Evolutionary conservation across 2,329 filamentous ascomycete genomes (phyloP).

Genomic region (Epichloe typhina): DNA sequence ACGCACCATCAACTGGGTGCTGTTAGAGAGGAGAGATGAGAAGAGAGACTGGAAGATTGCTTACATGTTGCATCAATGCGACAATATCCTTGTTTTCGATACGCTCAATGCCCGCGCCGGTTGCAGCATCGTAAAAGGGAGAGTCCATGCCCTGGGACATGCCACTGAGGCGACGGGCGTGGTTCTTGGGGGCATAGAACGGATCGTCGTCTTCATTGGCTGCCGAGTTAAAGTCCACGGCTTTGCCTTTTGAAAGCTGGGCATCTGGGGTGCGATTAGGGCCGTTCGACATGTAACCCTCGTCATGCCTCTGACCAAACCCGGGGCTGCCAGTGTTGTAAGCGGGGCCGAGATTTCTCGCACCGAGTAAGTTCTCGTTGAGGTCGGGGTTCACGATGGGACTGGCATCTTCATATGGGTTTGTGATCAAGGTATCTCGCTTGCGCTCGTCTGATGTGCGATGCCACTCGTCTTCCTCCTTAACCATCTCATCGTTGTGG

Average conservation of each 20-base stretch:
- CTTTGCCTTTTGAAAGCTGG: constrained; percentile 41
- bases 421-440: constrained; percentile 52
- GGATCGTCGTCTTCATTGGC: constrained; percentile 42
- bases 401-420: constrained; percentile 53
- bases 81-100: constrained; percentile 97
- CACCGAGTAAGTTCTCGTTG: constrained; percentile 34
- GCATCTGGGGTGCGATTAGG: constrained; percentile 40
- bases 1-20: constrained; percentile 65
- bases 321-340: constrained; percentile 43
- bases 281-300: constrained; percentile 79
- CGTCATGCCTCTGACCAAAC: constrained; percentile 54
- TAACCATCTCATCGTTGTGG: constrained; percentile 40
- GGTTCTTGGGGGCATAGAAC: constrained; percentile 46
- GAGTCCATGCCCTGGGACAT: constrained; percentile 86
- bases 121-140: constrained; percentile 75
- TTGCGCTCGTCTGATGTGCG: constrained; percentile 49
- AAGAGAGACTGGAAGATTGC: constrained; percentile 15
- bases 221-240: constrained; percentile 37
- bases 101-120: constrained; percentile 73
- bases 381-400: constrained; percentile 44
- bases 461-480: constrained; percentile 52
- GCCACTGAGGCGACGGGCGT: constrained; percentile 62
- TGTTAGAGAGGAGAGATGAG: constrained; percentile 13
- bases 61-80: constrained; percentile 87
- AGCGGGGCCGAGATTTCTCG: constrained; percentile 25